Conservation (phyloP, 1,139 yeast species). For the Candida sp. region DNA sequence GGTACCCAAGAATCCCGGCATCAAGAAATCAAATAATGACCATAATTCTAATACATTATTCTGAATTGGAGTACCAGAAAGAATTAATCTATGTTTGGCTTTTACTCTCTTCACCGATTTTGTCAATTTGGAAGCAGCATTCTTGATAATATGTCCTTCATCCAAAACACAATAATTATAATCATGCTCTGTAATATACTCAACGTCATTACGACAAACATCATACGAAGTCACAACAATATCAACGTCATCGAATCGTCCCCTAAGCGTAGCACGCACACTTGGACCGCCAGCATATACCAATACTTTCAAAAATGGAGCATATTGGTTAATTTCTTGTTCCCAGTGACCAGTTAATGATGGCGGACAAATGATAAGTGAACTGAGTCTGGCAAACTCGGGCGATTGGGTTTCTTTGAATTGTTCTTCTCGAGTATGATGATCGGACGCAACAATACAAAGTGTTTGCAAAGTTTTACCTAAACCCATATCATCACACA, state of each 20-base stretch:
- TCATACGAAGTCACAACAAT: slow-evolving; percentile 94
- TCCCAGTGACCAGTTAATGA: slow-evolving; percentile 99
- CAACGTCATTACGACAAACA: slow-evolving; percentile 90
- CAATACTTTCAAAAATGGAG: slow-evolving; percentile 79
- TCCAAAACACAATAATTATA: slow-evolving; percentile 96
- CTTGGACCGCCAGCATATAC: slow-evolving; percentile 94
- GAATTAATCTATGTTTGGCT: slow-evolving; percentile 86
- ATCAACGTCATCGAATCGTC: slow-evolving; percentile 58
- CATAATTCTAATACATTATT: slow-evolving; percentile 94
- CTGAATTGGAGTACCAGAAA: slow-evolving; percentile 98
- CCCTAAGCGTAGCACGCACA: slow-evolving; percentile 57
- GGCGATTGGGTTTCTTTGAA: slow-evolving; percentile 55
- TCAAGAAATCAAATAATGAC: slow-evolving; percentile 95
- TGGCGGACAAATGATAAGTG: slow-evolving; percentile 92
- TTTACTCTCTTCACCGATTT: slow-evolving; percentile 78
- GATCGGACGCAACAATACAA: slow-evolving; percentile 96
- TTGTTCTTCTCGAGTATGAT: slow-evolving; percentile 75
- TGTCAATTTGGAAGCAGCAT: slow-evolving; percentile 83
- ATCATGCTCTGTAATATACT: slow-evolving; percentile 53
- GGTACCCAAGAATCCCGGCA: slow-evolving; percentile 98
- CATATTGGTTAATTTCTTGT: slow-evolving; percentile 86
- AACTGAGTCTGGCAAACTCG: slow-evolving; percentile 77
- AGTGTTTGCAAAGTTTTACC: slow-evolving; percentile 98
- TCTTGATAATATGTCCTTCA: slow-evolving; percentile 97
- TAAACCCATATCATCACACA: slow-evolving; percentile 99